Conservation (phyloP, 108 stramenopile genomes). For the Ochromonas danica region DNA sequence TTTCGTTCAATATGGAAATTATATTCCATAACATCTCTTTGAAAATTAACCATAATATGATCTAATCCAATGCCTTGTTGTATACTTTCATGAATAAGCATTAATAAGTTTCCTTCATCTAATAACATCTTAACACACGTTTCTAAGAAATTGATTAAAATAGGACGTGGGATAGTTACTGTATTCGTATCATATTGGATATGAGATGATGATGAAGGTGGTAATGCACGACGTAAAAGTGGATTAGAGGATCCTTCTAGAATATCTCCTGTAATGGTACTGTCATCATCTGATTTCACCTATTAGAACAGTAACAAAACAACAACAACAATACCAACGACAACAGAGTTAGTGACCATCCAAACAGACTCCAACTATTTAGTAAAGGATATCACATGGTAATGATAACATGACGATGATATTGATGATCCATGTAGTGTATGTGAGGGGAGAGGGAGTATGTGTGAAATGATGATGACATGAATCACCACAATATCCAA, state of each 20-base stretch:
- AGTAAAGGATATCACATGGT: no score
- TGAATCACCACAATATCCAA: no score
- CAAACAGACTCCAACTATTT: no score
- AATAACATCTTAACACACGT: background rate
- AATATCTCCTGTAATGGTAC: background rate
- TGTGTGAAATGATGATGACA: no score
- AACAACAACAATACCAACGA: no score
- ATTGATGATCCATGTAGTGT: no score
- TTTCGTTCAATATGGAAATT: constrained; percentile 2
- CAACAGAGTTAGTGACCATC: no score
- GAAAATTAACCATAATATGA: background rate
- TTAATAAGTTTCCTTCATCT: background rate
- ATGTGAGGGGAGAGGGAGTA: no score
- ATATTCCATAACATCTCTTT: constrained; percentile 4
- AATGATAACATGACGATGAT: no score
- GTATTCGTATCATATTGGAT: background rate
- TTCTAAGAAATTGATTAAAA: background rate
- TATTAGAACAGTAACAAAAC: background rate
- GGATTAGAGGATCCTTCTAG: no score
- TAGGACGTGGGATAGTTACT: background rate
- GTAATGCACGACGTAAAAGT: background rate
- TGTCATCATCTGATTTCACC: background rate
- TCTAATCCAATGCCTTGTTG: background rate
- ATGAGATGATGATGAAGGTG: background rate
- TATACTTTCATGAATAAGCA: constrained; percentile 1